Conservation (phyloP, 768 basidiomycete species). For the Suillus discolor region DNA sequence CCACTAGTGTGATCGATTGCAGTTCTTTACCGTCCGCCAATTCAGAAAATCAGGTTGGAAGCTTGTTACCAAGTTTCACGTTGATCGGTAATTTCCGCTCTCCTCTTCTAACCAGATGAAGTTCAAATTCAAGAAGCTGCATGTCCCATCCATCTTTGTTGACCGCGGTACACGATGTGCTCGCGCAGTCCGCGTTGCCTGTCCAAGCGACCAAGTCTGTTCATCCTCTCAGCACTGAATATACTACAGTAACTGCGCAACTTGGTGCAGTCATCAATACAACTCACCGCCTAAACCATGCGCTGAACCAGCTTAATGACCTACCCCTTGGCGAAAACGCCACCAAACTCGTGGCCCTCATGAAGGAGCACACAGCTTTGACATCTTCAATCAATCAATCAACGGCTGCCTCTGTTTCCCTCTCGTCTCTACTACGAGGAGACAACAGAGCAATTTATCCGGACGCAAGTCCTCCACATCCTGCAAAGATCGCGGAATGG, state of each 20-base stretch:
- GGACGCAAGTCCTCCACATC: conserved; percentile 30
- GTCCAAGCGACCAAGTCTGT: conserved; percentile 20
- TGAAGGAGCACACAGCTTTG: conserved; percentile 63
- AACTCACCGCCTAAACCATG: conserved; percentile 54
- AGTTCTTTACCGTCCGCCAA: too few species aligned
- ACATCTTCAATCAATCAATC: conserved; percentile 30
- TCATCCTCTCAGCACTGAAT: conserved; percentile 31
- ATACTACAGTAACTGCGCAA: conserved; percentile 25
- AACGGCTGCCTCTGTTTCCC: conserved; percentile 22
- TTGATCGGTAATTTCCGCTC: neutral
- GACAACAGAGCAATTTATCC: conserved; percentile 28
- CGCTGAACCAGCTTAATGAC: conserved; percentile 48
- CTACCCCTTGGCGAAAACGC: conserved; percentile 54
- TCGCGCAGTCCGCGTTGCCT: conserved; percentile 29
- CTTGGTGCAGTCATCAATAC: conserved; percentile 55
- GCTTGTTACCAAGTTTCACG: neutral
- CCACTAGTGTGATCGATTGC: too few species aligned
- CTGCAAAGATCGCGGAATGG: conserved; percentile 56
- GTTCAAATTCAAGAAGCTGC: neutral
- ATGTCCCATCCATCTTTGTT: conserved; percentile 26
- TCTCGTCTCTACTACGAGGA: conserved; percentile 17
- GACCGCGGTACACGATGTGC: conserved; percentile 28
- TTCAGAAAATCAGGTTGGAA: too few species aligned
- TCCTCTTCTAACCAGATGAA: neutral
- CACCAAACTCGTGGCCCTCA: conserved; percentile 66